Evolutionary conservation across 2,329 filamentous ascomycete genomes (phyloP).

Genomic region (Dothistroma septosporum): DNA sequence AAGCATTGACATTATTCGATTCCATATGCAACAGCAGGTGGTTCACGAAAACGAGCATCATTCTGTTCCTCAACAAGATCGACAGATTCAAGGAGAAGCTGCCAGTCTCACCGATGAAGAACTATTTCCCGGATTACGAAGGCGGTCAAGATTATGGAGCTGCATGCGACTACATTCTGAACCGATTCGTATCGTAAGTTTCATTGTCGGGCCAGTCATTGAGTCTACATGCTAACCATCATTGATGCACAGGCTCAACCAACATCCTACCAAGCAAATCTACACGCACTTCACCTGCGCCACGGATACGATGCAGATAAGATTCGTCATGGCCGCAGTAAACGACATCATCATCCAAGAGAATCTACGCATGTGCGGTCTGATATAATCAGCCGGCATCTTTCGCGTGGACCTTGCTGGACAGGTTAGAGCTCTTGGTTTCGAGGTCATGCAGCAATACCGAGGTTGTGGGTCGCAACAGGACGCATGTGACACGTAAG

Average conservation of each 20-base stretch:
- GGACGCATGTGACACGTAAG: slow-evolving; percentile 8
- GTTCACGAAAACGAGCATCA: slow-evolving; percentile 70
- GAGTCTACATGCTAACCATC: slow-evolving; percentile 13
- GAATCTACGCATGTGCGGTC: slow-evolving; percentile 91
- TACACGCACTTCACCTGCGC: slow-evolving; percentile 99
- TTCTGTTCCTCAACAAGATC: slow-evolving; percentile 72
- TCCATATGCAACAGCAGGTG: slow-evolving; percentile 69
- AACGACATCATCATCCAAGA: slow-evolving; percentile 99
- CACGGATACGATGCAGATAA: slow-evolving; percentile 96
- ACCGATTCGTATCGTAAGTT: slow-evolving; percentile 74
- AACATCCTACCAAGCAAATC: slow-evolving; percentile 99
- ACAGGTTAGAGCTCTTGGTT: slow-evolving; percentile 6
- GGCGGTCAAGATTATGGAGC: slow-evolving; percentile 92
- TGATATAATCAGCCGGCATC: slow-evolving; percentile 62
- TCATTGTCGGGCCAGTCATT: neutral
- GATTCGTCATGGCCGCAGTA: slow-evolving; percentile 99
- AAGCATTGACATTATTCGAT: slow-evolving; percentile 67
- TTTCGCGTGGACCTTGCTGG: neutral
- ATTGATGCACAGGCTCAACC: slow-evolving; percentile 61
- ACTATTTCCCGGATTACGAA: slow-evolving; percentile 76
- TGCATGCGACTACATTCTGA: slow-evolving; percentile 97
- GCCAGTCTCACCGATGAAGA: slow-evolving; percentile 68
- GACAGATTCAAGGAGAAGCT: slow-evolving; percentile 73
- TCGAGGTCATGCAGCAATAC: slow-evolving; percentile 10
- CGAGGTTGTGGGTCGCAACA: slow-evolving; percentile 9